Evolutionary conservation across 495 filamentous ascomycete genomes (phyloP).

Genomic region (Antarctomyces pellizariae): DNA sequence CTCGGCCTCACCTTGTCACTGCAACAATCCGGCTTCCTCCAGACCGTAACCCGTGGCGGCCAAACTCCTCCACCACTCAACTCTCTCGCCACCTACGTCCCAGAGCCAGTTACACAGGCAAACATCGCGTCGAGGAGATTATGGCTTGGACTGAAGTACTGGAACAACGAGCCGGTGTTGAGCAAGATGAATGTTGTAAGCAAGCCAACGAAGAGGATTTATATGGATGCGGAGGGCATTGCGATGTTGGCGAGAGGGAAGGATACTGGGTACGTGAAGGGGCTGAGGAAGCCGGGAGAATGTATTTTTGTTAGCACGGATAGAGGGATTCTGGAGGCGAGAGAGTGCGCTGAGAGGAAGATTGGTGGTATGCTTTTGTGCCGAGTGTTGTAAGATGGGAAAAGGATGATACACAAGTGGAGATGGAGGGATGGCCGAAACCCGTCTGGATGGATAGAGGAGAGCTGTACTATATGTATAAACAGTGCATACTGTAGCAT

Average conservation of each 20-base stretch:
- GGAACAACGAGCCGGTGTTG: slow-evolving; percentile 66
- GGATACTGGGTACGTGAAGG: slow-evolving; percentile 36
- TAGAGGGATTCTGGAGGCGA: slow-evolving; percentile 56
- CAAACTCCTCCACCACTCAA: slow-evolving; percentile 35
- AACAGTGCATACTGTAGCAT: too few relatives aligned
- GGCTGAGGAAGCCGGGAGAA: slow-evolving; percentile 61
- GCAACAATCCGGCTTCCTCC: slow-evolving; percentile 63
- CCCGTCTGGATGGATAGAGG: too few relatives aligned
- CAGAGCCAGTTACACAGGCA: slow-evolving; percentile 43
- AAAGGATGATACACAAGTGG: too few relatives aligned
- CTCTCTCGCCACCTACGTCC: slow-evolving; percentile 22
- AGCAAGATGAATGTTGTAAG: slow-evolving; percentile 42
- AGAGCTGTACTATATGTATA: too few relatives aligned
- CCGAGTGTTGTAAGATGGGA: slow-evolving; percentile 36
- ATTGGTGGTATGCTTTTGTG: slow-evolving; percentile 68
- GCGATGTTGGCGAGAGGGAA: slow-evolving; percentile 41
- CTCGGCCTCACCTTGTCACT: slow-evolving; percentile 51
- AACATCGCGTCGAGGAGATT: slow-evolving; percentile 60
- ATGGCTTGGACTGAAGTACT: slow-evolving; percentile 91
- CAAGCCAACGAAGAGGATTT: slow-evolving; percentile 54
- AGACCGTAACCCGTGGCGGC: slow-evolving; percentile 59
- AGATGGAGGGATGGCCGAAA: too few relatives aligned
- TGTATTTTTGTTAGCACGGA: slow-evolving; percentile 60
- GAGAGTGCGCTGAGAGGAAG: slow-evolving; percentile 71
- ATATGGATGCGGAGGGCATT: slow-evolving; percentile 34